These are phyloP conservation scores for Sporothrix euskadiensis DNA, from an alignment of 2,329 filamentous ascomycete species.

Conservation along the genomic window DNA sequence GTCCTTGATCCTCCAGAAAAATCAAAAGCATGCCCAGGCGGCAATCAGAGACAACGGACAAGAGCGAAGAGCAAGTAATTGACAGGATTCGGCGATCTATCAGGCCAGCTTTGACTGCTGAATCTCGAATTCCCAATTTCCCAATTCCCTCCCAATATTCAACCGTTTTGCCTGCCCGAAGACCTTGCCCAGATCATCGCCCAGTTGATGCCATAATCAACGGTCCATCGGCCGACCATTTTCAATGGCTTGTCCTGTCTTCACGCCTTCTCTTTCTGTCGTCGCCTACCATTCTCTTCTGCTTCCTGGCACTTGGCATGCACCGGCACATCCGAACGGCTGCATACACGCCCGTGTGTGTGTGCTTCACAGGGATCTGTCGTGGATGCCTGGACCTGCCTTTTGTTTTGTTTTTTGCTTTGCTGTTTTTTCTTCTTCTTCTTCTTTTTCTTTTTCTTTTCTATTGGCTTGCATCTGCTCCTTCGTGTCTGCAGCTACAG, in stretches of 20 bases:
- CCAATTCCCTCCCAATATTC: too few relatives aligned
- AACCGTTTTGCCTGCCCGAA: background rate
- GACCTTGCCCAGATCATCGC: background rate
- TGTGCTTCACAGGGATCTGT: background rate
- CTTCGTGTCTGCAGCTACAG: background rate
- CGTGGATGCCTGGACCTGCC: slow-evolving; percentile 3
- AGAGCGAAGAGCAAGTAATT: background rate
- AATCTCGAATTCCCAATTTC: background rate
- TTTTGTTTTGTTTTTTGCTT: background rate
- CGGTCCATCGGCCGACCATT: background rate
- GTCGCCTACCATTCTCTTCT: background rate
- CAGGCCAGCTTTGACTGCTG: background rate
- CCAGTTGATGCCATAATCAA: background rate
- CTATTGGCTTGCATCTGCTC: background rate
- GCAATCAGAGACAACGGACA: slow-evolving; percentile 13
- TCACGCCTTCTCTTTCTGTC: slow-evolving; percentile 1
- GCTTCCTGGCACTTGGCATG: background rate
- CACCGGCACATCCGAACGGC: background rate
- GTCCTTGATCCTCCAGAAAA: background rate
- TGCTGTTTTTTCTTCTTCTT: background rate
- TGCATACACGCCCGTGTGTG: background rate
- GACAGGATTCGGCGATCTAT: background rate
- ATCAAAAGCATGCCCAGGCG: background rate
- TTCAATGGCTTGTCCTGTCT: background rate
- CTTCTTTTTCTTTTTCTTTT: too few relatives aligned